Conservation (phyloP, 73 alveolate genomes). For the Paraurostyla sp. region DNA sequence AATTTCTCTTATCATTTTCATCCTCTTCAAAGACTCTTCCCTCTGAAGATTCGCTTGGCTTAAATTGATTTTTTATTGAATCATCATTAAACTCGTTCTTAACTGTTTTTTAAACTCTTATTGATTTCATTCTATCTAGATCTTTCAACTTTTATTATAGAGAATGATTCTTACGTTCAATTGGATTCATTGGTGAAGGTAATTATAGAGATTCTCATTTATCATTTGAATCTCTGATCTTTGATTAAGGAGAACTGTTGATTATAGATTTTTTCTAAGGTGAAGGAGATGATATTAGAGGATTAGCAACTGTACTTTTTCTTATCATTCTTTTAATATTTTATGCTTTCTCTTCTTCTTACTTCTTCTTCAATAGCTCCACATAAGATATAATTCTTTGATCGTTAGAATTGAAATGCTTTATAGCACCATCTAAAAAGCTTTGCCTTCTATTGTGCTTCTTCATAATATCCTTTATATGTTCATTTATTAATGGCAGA, state of each 20-base stretch:
- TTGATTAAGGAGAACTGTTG: too few relatives aligned
- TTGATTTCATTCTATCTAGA: background rate
- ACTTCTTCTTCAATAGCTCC: background rate
- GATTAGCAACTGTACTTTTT: background rate
- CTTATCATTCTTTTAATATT: too few relatives aligned
- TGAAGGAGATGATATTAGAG: too few relatives aligned
- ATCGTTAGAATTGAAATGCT: background rate
- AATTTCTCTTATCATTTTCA: conserved; percentile 22
- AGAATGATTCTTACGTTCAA: too few relatives aligned
- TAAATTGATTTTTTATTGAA: background rate
- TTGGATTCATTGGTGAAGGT: too few relatives aligned
- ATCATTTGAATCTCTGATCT: background rate
- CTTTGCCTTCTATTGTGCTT: background rate
- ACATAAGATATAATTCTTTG: background rate
- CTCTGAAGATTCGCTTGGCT: background rate
- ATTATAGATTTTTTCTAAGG: too few relatives aligned
- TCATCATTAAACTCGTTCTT: background rate
- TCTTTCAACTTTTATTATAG: background rate
- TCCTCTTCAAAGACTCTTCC: conserved; percentile 7
- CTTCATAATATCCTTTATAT: background rate
- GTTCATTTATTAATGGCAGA: background rate
- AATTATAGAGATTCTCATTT: background rate
- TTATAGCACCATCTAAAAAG: background rate
- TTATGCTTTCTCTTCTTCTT: too few relatives aligned
- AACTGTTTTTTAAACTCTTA: background rate